Percentiles rank a stretch among this genome's conserved stretches.
phyloP scores from a whole-genome alignment of 441 rosid genomes.

The Brassica hybrid region DNA sequence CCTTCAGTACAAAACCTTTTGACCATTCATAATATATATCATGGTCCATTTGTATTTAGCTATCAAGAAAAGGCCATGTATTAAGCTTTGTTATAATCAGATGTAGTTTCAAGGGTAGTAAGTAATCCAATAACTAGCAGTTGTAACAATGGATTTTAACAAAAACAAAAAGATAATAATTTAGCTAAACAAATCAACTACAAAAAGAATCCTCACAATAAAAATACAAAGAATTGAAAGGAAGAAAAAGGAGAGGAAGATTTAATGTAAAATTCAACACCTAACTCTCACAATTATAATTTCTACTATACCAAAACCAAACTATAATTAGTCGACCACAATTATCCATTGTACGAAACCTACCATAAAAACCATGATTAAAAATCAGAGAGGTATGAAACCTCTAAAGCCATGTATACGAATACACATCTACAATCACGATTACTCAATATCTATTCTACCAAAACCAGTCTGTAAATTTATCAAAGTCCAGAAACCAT shows the following conservation, averaged over 20 bases:
- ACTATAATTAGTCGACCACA: too few species aligned
- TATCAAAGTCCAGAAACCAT: too few species aligned
- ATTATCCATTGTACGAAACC: too few species aligned
- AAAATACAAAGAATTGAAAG: conserved; percentile 42
- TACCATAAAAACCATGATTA: too few species aligned
- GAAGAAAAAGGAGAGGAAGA: conserved; percentile 33
- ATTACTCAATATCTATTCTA: too few species aligned
- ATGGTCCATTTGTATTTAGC: neutral
- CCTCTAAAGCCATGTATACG: too few species aligned
- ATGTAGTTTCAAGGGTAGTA: neutral
- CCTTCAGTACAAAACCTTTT: neutral
- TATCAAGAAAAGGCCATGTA: neutral
- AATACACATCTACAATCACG: too few species aligned
- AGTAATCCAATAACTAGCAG: conserved; percentile 32
- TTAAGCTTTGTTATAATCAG: neutral
- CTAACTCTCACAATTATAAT: conserved; percentile 21
- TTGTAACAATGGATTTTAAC: conserved; percentile 25
- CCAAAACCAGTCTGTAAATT: too few species aligned
- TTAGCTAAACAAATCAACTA: conserved; percentile 43
- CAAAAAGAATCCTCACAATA: conserved; percentile 39
- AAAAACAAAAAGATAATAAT: neutral
- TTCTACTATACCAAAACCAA: too few species aligned
- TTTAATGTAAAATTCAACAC: conserved; percentile 34
- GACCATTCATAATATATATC: neutral
- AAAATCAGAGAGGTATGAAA: too few species aligned